Evolutionary conservation across 1,284 basidiomycete genomes (phyloP).

Genomic region (Leccinum idahoense): DNA sequence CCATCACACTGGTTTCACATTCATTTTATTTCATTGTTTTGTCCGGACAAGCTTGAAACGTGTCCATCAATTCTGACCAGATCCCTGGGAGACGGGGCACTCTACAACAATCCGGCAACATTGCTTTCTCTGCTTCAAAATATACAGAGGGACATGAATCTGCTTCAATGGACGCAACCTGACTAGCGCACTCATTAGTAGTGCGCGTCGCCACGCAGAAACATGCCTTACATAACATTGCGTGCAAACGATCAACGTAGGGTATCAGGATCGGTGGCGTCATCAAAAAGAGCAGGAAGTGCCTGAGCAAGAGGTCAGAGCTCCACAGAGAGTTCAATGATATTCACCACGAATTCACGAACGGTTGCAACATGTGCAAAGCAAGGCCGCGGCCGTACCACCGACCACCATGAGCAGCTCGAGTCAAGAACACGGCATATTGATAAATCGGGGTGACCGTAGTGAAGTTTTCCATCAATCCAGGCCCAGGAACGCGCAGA

Average conservation of each 20-base stretch:
- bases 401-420: slow-evolving; percentile 93
- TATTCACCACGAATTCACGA: slow-evolving; percentile 86
- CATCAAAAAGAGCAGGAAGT: slow-evolving; percentile 71
- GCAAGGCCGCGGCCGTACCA: slow-evolving; percentile 94
- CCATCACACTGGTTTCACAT: too few relatives aligned
- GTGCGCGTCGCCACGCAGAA: slow-evolving; percentile 11
- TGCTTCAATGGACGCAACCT: slow-evolving; percentile 86
- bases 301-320: slow-evolving; percentile 66
- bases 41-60: too few relatives aligned
- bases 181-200: slow-evolving; percentile 42
- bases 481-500: too few relatives aligned
- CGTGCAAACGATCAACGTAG: slow-evolving; percentile 71
- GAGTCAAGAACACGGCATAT: slow-evolving; percentile 77
- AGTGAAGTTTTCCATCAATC: too few relatives aligned
- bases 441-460: too few relatives aligned
- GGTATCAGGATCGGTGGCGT: slow-evolving; percentile 70
- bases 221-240: slow-evolving; percentile 58
- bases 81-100: too few relatives aligned
- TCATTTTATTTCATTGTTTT: too few relatives aligned
- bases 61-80: too few relatives aligned
- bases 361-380: slow-evolving; percentile 83
- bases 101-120: slow-evolving; percentile 73
- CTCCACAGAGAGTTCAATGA: slow-evolving; percentile 78
- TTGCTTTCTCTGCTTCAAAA: slow-evolving; percentile 81
- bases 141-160: slow-evolving; percentile 91